Evolutionary conservation across 2,329 filamentous ascomycete genomes (phyloP).

Genomic region (Colletotrichum acutatum): DNA sequence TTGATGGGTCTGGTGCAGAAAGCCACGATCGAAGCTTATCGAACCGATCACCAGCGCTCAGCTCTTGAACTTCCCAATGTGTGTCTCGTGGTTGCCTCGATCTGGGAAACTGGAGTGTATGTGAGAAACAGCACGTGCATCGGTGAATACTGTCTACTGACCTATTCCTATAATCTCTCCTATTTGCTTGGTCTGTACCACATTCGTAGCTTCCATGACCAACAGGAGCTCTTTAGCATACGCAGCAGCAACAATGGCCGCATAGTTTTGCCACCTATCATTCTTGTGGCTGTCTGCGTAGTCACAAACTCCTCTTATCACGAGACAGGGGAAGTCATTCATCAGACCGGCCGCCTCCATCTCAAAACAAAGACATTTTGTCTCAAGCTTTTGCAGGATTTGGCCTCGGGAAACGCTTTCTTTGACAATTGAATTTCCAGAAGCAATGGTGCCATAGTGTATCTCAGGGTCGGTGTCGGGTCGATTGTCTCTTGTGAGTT

Average conservation of each 20-base stretch:
- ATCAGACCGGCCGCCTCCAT: constrained; percentile 46
- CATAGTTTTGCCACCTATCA: constrained; percentile 50
- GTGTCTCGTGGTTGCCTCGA: background rate
- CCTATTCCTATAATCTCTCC: background rate
- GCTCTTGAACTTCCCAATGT: too few relatives aligned
- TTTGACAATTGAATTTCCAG: constrained; percentile 50
- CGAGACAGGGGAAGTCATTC: constrained; percentile 45
- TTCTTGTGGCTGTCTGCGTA: constrained; percentile 54
- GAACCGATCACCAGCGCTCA: too few relatives aligned
- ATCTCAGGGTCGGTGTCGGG: background rate
- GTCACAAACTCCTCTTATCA: constrained; percentile 53
- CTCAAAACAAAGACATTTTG: constrained; percentile 41
- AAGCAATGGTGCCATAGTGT: constrained; percentile 43
- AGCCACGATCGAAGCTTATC: too few relatives aligned
- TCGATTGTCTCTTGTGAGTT: background rate
- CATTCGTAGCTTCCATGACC: background rate
- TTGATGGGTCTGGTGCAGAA: too few relatives aligned
- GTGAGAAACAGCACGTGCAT: too few relatives aligned
- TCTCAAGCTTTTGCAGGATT: constrained; percentile 38
- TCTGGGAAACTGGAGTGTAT: background rate
- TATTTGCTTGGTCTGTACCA: background rate
- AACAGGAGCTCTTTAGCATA: constrained; percentile 34
- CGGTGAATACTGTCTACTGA: background rate
- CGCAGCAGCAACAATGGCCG: constrained; percentile 47
- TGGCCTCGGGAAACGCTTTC: constrained; percentile 44